A percentile compares a stretch with the other conserved stretches of the same genome.
Conservation (phyloP, 2,329 filamentous ascomycete species). For the Aspergillus latus region DNA sequence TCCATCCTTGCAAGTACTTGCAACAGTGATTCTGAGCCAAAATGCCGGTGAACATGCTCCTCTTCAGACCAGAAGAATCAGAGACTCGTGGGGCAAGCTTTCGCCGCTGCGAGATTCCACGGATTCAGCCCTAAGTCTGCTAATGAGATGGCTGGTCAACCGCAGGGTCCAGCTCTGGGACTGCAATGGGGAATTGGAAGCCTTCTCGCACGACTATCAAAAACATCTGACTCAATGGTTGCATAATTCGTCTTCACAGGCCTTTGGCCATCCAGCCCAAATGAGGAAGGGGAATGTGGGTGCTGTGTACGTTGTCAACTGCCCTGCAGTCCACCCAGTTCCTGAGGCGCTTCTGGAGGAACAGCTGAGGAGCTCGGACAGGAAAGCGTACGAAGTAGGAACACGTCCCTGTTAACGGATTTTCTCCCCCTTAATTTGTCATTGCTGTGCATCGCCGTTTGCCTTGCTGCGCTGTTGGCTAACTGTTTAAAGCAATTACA, state of each 20-base stretch:
- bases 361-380: constrained; percentile 32
- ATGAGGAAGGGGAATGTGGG: constrained; percentile 6
- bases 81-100: constrained; percentile 22
- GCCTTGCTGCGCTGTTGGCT: neutral
- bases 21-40: constrained; percentile 23
- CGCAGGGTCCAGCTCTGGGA: constrained; percentile 29
- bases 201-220: constrained; percentile 27
- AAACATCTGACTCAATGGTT: constrained; percentile 34
- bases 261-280: constrained; percentile 4
- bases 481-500: constrained; percentile 19
- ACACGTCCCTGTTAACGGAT: neutral
- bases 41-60: constrained; percentile 20
- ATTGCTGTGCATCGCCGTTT: neutral
- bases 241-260: constrained; percentile 20
- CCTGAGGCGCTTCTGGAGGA: constrained; percentile 32
- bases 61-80: constrained; percentile 21
- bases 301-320: constrained; percentile 35
- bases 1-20: constrained; percentile 22
- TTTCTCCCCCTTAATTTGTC: neutral
- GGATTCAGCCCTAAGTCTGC: constrained; percentile 19
- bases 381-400: constrained; percentile 33
- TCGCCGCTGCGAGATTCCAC: constrained; percentile 17
- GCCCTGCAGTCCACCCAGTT: constrained; percentile 35
- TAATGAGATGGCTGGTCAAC: constrained; percentile 29
- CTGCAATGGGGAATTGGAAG: constrained; percentile 28